Conservation (phyloP, 2,329 filamentous ascomycete species). For the Lojkania enalia region DNA sequence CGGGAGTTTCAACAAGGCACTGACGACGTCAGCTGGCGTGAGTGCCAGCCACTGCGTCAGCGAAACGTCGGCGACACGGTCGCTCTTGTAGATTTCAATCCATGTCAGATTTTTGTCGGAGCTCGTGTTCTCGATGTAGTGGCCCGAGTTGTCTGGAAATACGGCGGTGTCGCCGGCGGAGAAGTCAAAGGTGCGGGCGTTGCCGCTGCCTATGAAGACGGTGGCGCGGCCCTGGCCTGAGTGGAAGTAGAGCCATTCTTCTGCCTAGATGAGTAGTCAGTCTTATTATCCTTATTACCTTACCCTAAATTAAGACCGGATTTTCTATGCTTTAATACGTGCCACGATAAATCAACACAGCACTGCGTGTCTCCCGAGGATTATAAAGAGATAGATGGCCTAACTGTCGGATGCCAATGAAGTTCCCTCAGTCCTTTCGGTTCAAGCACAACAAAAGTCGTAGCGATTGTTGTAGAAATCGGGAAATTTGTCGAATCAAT, state of each 20-base stretch:
- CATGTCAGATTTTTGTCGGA: conserved; percentile 66
- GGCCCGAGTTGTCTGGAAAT: conserved; percentile 66
- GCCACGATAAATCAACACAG: too few species aligned
- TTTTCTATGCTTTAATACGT: too few species aligned
- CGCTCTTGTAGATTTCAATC: conserved; percentile 71
- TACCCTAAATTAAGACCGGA: too few species aligned
- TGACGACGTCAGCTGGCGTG: conserved; percentile 65
- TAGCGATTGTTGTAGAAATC: conserved; percentile 66
- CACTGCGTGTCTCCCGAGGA: neutral
- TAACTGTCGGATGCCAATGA: conserved; percentile 68
- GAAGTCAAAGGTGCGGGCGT: conserved; percentile 69
- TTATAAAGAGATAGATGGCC: neutral
- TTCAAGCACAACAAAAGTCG: conserved; percentile 65
- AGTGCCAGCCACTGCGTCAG: conserved; percentile 71
- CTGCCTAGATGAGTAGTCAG: conserved; percentile 51
- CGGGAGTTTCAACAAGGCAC: conserved; percentile 62
- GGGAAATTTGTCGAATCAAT: conserved; percentile 71
- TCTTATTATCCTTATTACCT: neutral
- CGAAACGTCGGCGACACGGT: conserved; percentile 67
- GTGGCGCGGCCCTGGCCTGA: conserved; percentile 64
- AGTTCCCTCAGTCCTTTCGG: conserved; percentile 66
- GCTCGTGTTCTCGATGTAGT: conserved; percentile 71
- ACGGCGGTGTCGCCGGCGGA: conserved; percentile 67
- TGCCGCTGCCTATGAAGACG: conserved; percentile 64
- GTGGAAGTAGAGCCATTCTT: conserved; percentile 75